Evolutionary conservation across 345 rosid species (phyloP).

Genomic region (Sisymbrium irio): DNA sequence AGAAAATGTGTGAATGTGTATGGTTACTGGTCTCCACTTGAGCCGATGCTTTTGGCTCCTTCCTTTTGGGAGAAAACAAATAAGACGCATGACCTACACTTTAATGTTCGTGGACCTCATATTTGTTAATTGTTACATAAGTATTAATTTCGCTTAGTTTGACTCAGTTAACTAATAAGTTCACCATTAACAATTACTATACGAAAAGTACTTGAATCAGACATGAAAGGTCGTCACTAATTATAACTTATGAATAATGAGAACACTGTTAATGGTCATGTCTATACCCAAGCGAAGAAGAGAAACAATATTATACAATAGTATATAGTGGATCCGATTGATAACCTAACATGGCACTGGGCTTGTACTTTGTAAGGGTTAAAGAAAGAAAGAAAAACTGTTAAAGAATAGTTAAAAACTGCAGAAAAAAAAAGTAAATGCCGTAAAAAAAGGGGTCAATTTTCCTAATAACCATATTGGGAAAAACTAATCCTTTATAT

Average conservation of each 20-base stretch:
- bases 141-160: not conserved
- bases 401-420: no score
- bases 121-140: not conserved
- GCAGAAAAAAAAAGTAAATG: no score
- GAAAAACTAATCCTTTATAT: no score
- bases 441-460: no score
- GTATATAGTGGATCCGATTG: no score
- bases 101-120: slow-evolving; percentile 1
- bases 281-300: not conserved
- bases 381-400: no score
- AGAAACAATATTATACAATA: not conserved
- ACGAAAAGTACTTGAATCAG: not conserved
- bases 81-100: slow-evolving; percentile 1
- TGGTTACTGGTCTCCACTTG: slow-evolving; percentile 33
- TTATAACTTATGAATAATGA: not conserved
- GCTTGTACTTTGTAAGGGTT: no score
- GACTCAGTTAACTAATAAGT: not conserved
- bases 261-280: not conserved
- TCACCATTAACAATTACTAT: not conserved
- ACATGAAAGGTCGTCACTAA: not conserved
- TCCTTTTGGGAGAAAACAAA: slow-evolving; percentile 13
- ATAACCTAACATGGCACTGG: no score
- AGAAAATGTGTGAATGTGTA: slow-evolving; percentile 22
- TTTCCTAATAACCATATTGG: no score
- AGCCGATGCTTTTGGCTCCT: slow-evolving; percentile 21